Base-by-base conservation (phyloP, 116 monocot species). In the Thalassia testudinum region DNA sequence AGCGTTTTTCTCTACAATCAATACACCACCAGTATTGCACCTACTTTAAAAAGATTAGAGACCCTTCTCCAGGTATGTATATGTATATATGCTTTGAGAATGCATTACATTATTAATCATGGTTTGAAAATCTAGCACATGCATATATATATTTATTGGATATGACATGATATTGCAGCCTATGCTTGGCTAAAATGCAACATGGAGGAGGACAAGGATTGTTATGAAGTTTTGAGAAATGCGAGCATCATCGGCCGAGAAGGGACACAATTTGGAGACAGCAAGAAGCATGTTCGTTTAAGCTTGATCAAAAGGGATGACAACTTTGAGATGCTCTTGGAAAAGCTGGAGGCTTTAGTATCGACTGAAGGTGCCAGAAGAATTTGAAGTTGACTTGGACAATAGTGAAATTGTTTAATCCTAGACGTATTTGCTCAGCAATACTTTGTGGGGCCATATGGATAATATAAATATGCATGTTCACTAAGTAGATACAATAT, bases 171-270 rank as follows among this genome's bases (percentile, higher is more conserved):
- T 34, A 5, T 10, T 26, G 52, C 73, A 91, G 92, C 86, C 50
- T 92, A 82, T 55, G 86, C 68, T 20, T 86, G 86, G 86, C 21
- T 92, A 47, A 92, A 80, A 52, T 92, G 92, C 51, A 77, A 92
- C 64, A 57, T 18, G 56, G 79, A 77, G 37, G 77, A 79, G 60
- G 86, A 82, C n/a, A 22, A 16, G 24, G 82, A 86, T 47, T 92
- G 92, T 53, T n/a, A 27, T 7, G 64, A 57, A 10, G 71, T 75
- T 14, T 60, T 86, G 18, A 72, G 16, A 22, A 53, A 23, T 12
- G 71, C 49, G 0, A 67, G 74, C 20, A 92, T 86, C 42, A 76
- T 72, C 14, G 55, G 71, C 0, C 70, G 79, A 0, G 2, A 34
- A 4, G 92, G 92, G 2, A n/a, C 40, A 0, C 0, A 24, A 0